Conservation (phyloP, 495 filamentous ascomycete genomes). For the Podospora fimiseda region DNA sequence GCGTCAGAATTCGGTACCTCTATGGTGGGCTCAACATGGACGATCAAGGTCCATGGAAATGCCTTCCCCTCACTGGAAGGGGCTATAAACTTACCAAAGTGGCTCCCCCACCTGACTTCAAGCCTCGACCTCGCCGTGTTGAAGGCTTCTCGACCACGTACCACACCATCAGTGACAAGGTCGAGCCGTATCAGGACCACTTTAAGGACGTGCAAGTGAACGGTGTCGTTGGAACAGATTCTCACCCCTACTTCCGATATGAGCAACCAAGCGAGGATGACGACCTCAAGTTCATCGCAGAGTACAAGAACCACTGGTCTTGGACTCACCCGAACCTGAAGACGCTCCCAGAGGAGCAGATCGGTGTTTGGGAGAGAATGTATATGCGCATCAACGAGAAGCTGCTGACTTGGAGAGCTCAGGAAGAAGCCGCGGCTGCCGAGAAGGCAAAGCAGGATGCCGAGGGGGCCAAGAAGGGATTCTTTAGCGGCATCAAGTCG, state of each 20-base stretch:
- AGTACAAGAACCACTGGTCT: neutral
- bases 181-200: neutral
- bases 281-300: neutral
- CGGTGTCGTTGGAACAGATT: neutral
- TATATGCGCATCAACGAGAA: neutral
- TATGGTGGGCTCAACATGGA: conserved; percentile 9
- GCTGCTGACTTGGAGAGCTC: neutral
- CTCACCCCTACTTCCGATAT: neutral
- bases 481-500: neutral
- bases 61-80: neutral
- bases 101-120: neutral
- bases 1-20: conserved; percentile 10
- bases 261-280: neutral
- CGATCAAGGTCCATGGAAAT: conserved; percentile 3
- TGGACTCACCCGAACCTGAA: neutral
- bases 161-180: neutral
- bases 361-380: neutral
- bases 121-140: neutral
- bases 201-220: neutral
- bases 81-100: neutral
- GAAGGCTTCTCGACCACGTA: neutral
- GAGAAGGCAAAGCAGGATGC: neutral
- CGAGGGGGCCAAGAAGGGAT: neutral
- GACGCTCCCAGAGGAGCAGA: neutral
- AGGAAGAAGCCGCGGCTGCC: neutral